These are phyloP conservation scores for Vickermania ingenoplastis DNA, from an alignment of 208 protist genomes.

Conservation along the genomic window DNA sequence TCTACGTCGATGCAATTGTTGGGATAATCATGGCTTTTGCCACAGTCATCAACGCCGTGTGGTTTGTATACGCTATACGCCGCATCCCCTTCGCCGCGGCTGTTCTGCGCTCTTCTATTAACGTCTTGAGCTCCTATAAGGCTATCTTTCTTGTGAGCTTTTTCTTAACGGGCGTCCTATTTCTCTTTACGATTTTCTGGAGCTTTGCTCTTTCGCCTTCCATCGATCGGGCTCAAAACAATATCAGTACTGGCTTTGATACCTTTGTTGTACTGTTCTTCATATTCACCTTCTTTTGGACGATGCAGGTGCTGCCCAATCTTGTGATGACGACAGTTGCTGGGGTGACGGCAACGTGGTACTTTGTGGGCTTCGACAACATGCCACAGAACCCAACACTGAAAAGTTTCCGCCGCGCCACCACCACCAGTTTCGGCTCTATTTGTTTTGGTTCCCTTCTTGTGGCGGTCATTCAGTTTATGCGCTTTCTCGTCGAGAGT, in stretches of 20 bases:
- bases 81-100: background rate
- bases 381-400: constrained; percentile 45
- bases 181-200: background rate
- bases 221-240: background rate
- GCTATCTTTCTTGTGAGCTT: background rate
- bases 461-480: constrained; percentile 51
- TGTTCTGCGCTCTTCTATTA: background rate
- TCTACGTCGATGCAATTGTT: background rate
- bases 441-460: constrained; percentile 84
- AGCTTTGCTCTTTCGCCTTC: background rate
- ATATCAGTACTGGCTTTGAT: background rate
- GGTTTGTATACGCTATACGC: background rate
- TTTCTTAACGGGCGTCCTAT: background rate
- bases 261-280: constrained; percentile 8
- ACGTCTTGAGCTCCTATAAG: background rate
- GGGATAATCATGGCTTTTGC: background rate
- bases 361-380: constrained; percentile 56
- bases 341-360: constrained; percentile 80
- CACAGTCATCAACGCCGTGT: background rate
- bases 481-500: constrained; percentile 33
- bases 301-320: constrained; percentile 39
- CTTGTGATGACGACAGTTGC: constrained; percentile 61
- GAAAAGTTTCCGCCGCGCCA: constrained; percentile 53
- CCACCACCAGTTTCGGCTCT: constrained; percentile 75
- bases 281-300: constrained; percentile 57